Conservation (phyloP, 176 grass and related monocot genomes). For the Leersia perrieri region DNA sequence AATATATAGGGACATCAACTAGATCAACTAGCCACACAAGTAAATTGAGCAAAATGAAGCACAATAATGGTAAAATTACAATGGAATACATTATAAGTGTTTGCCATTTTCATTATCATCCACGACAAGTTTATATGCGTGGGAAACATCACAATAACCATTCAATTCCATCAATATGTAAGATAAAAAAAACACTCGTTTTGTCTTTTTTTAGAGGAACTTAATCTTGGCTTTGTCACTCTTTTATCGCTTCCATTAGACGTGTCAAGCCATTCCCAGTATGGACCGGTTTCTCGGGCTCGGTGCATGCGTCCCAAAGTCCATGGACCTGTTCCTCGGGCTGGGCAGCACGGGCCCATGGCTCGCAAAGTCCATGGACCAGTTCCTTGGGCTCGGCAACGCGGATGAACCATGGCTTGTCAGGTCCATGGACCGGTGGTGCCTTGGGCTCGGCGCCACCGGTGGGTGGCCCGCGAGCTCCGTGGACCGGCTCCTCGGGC, state of each 20-base stretch:
- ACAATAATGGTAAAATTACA: no score
- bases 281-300: slow-evolving; percentile 28
- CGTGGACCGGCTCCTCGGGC: slow-evolving; percentile 29
- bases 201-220: no score
- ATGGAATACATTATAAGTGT: neutral
- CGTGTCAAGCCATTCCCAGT: slow-evolving; percentile 32
- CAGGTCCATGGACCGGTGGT: neutral
- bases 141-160: neutral
- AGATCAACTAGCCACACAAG: no score
- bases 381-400: neutral
- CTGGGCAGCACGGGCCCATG: slow-evolving; percentile 11
- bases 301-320: slow-evolving; percentile 2
- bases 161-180: neutral
- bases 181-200: neutral
- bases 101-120: neutral
- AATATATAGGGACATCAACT: no score
- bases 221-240: neutral
- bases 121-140: neutral
- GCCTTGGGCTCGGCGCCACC: slow-evolving; percentile 13
- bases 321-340: slow-evolving; percentile 26
- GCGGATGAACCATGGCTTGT: neutral
- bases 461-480: slow-evolving; percentile 14
- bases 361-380: slow-evolving; percentile 9
- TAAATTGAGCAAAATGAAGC: no score
- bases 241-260: neutral